phyloP scores from a whole-genome alignment of 352 stramenopile species.

The Saprolegnia parasitica region DNA sequence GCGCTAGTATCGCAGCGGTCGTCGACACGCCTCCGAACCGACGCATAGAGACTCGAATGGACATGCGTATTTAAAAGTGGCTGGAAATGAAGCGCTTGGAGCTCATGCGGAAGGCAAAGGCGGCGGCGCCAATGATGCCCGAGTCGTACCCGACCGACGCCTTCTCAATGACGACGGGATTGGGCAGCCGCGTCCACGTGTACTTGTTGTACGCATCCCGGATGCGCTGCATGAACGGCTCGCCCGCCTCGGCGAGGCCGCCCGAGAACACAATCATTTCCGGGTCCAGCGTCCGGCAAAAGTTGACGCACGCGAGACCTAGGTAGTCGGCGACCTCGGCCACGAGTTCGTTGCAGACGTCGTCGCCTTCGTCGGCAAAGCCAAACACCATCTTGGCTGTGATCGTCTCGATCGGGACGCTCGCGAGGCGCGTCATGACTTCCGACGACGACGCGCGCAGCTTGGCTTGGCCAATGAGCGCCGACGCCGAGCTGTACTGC shows the following conservation, averaged over 20 bases:
- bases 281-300: conserved; percentile 67
- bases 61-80: not conserved
- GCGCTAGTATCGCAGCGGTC: too few relatives aligned
- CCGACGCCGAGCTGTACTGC: conserved; percentile 66
- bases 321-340: conserved; percentile 76
- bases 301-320: conserved; percentile 76
- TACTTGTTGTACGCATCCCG: conserved; percentile 57
- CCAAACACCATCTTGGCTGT: conserved; percentile 70
- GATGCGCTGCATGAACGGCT: conserved; percentile 65
- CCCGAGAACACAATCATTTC: conserved; percentile 79
- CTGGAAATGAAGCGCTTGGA: conserved; percentile 3
- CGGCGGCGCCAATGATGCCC: conserved; percentile 72
- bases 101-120: conserved; percentile 28
- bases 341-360: conserved; percentile 63
- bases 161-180: conserved; percentile 73
- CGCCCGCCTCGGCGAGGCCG: conserved; percentile 64
- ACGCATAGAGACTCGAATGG: too few relatives aligned
- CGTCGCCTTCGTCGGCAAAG: conserved; percentile 55
- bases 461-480: conserved; percentile 57
- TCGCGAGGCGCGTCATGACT: conserved; percentile 44
- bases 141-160: conserved; percentile 77
- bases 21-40: too few relatives aligned
- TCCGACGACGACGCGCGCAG: conserved; percentile 31
- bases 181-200: conserved; percentile 63
- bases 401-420: conserved; percentile 45